Evolutionary conservation across 352 stramenopile genomes (phyloP).

Genomic region (Globisporangium parvum): DNA sequence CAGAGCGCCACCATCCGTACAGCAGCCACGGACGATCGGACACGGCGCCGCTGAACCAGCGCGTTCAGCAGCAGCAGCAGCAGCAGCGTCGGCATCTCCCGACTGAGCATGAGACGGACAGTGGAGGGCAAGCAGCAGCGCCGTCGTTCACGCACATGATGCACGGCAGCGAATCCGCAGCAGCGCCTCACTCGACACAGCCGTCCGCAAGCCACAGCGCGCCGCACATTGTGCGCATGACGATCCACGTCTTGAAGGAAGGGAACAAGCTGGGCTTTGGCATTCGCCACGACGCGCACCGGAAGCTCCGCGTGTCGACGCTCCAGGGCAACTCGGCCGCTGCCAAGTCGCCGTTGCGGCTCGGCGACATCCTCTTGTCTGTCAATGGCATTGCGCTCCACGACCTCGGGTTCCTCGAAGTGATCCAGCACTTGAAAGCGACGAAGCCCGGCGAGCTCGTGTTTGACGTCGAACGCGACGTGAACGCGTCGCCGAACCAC

Average conservation of each 20-base stretch:
- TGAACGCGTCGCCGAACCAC: constrained; percentile 3
- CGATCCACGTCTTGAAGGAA: constrained; percentile 38
- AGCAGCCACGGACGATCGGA: too few species aligned
- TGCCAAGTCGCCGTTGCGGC: constrained; percentile 29
- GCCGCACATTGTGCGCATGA: constrained; percentile 20
- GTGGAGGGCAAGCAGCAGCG: too few species aligned
- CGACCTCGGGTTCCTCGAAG: constrained; percentile 41
- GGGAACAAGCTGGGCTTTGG: constrained; percentile 60
- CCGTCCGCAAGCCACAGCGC: too few species aligned
- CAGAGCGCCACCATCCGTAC: too few species aligned
- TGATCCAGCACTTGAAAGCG: constrained; percentile 56
- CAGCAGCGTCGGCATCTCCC: not conserved
- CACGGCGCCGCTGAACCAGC: not conserved
- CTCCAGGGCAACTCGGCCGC: constrained; percentile 36
- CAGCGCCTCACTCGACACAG: not conserved
- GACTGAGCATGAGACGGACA: too few species aligned
- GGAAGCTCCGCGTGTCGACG: constrained; percentile 53
- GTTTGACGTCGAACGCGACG: constrained; percentile 48
- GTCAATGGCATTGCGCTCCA: constrained; percentile 57
- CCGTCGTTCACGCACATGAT: too few species aligned
- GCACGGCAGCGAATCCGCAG: too few species aligned
- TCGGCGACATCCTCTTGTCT: constrained; percentile 62
- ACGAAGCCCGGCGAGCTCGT: constrained; percentile 38
- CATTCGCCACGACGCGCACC: constrained; percentile 52
- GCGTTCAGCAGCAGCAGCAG: not conserved